A percentile compares a stretch with the other conserved stretches of the same genome.
Evolutionary conservation across 1,284 basidiomycete species (phyloP).

Genomic region (Leccinum variabile): DNA sequence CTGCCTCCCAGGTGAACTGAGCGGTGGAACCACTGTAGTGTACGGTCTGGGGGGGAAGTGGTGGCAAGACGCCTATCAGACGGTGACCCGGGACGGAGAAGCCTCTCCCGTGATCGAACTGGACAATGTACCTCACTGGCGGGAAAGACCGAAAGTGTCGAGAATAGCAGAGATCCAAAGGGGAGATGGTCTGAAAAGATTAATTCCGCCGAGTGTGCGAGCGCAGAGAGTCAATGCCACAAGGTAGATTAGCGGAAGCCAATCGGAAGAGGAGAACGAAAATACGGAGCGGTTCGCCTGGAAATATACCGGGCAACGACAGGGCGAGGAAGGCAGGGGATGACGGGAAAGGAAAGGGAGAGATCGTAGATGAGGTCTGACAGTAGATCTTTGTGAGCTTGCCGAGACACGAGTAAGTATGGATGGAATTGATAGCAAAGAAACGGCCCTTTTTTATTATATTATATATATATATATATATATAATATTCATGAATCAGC

Average conservation of each 20-base stretch:
- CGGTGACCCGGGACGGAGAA: conserved; percentile 20
- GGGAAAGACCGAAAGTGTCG: conserved; percentile 28
- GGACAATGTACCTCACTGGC: conserved; percentile 36
- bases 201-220: conserved; percentile 37
- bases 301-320: conserved; percentile 39
- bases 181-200: conserved; percentile 22
- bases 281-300: conserved; percentile 40
- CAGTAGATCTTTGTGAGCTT: conserved; percentile 31
- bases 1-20: too few relatives aligned
- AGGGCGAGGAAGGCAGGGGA: conserved; percentile 34
- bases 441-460: conserved; percentile 27
- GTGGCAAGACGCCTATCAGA: conserved; percentile 18
- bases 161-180: conserved; percentile 32
- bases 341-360: conserved; percentile 35
- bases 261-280: conserved; percentile 31
- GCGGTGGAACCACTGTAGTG: too few relatives aligned
- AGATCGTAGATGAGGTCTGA: conserved; percentile 20
- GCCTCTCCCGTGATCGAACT: conserved; percentile 25
- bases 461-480: not conserved
- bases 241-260: conserved; percentile 24
- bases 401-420: conserved; percentile 34
- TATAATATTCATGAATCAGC: conserved; percentile 30
- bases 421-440: conserved; percentile 30
- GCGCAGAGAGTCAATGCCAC: conserved; percentile 31
- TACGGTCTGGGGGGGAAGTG: too few relatives aligned